Evolutionary conservation across 352 stramenopile genomes (phyloP), one percentile per base, ranked within the genome.

Genomic region (Phytophthora tubulina): DNA sequence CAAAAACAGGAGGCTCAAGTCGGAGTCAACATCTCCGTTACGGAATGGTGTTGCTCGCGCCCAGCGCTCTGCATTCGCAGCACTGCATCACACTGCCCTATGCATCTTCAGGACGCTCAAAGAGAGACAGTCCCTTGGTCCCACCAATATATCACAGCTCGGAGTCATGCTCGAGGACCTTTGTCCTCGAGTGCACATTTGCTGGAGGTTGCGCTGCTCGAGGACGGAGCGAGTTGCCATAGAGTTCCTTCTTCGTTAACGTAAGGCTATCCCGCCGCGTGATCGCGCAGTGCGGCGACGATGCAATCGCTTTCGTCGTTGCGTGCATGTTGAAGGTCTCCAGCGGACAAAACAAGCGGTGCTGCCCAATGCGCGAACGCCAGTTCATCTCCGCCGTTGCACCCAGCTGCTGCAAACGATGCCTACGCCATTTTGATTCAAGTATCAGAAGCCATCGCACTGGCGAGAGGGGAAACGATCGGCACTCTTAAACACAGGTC

Each of bases 41-140:
- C 41, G 15, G 32, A 33, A 60, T 35, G 21, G 21, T 11, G 11
- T 38, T 38, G 27, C 48, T 54, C 30, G 48, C 45, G 7, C 45
- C 8, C 45, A 33, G 21, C 17, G 45, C 45, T 52, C 9, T 33
- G n/a, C 41, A 30, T 55, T 36, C 33, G 32, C 41, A 21, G 21
- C 41, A 38, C n/a, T 41, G 8, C 31, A 44, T 27, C 21, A 27
- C 1, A 27, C 21, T 49, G 39, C 41, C 27, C 21, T 45, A 38
- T 42, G 33, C 59, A 70, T 74, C 60, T 65, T 61, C 15, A 52
- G 11, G 15, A 36, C 39, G 41, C 53, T 75, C 55, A 42, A 69
- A 69, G 56, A 76, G 69, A 76, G 46, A 54, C 55, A 72, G 55
- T 68, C 36, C 27, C 8, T 72, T 75, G 68, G 56, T 72, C 67